Evolutionary conservation across 345 rosid species (phyloP).

Genomic region (Alliaria petiolata): DNA sequence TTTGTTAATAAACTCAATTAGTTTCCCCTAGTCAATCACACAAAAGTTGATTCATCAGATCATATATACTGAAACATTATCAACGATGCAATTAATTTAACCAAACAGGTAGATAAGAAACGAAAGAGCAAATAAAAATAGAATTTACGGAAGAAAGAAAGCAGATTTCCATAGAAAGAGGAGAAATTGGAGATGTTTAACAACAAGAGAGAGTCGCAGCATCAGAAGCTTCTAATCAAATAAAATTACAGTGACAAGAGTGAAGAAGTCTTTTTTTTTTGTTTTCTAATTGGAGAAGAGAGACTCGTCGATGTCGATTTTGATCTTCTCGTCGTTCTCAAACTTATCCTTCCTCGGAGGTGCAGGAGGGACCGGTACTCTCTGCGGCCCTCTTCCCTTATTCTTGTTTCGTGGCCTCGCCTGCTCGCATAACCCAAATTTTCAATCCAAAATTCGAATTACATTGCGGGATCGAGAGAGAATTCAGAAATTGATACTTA

Average conservation of each 20-base stretch:
- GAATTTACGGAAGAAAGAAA: background rate
- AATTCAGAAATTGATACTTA: slow-evolving; percentile 27
- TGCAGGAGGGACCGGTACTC: slow-evolving; percentile 57
- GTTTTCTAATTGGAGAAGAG: slow-evolving; percentile 49
- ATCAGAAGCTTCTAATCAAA: slow-evolving; percentile 2
- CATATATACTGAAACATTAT: background rate
- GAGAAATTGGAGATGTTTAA: slow-evolving; percentile 28
- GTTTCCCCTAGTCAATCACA: background rate
- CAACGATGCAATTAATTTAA: background rate
- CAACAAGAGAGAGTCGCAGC: slow-evolving; percentile 23
- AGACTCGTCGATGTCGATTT: slow-evolving; percentile 73
- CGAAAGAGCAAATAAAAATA: background rate
- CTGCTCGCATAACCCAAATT: slow-evolving; percentile 34
- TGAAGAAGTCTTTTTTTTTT: background rate
- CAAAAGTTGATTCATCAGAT: background rate
- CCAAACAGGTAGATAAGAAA: background rate
- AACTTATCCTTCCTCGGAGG: slow-evolving; percentile 62
- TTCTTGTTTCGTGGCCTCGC: slow-evolving; percentile 90
- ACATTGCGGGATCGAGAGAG: background rate
- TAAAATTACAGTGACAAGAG: slow-evolving; percentile 29
- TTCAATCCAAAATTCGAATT: background rate
- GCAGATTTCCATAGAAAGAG: slow-evolving; percentile 7
- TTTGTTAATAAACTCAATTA: background rate
- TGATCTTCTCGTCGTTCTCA: slow-evolving; percentile 55
- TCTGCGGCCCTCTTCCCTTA: slow-evolving; percentile 86